Conservation (phyloP, 2,329 filamentous ascomycete genomes). For the Hypoxylon sp. region DNA sequence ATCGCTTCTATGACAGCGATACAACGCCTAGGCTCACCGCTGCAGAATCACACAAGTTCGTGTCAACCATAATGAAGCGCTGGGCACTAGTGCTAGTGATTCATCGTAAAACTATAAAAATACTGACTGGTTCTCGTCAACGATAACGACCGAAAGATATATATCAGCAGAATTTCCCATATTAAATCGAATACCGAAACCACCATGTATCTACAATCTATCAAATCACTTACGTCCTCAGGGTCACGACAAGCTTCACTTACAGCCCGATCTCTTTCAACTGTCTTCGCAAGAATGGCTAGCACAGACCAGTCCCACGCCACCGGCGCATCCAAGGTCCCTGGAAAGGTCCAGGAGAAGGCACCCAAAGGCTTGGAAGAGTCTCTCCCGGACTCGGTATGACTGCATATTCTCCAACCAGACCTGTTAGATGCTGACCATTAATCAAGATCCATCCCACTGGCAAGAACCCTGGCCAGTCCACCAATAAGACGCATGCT, state of each 20-base stretch:
- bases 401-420: too few species aligned
- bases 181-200: neutral
- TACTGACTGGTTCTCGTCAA: neutral
- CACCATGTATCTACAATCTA: constrained; percentile 14
- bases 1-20: constrained; percentile 1
- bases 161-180: constrained; percentile 1
- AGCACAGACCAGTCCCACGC: constrained; percentile 25
- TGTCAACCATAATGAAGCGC: neutral
- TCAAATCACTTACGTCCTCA: constrained; percentile 5
- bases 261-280: constrained; percentile 4
- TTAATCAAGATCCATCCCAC: constrained; percentile 24
- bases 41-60: neutral
- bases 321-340: constrained; percentile 27
- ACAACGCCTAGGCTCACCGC: neutral
- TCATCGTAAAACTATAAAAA: neutral
- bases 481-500: constrained; percentile 28
- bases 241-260: neutral
- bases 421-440: too few species aligned
- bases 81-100: neutral
- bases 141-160: constrained; percentile 2
- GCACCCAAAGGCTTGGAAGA: constrained; percentile 26
- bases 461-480: constrained; percentile 8
- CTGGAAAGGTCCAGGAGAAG: constrained; percentile 25
- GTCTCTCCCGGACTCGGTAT: constrained; percentile 24
- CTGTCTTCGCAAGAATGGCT: constrained; percentile 11